Evolutionary conservation across 768 basidiomycete species (phyloP), one percentile per base, ranked within the genome.

Genomic region (Lentinula guzmanii): DNA sequence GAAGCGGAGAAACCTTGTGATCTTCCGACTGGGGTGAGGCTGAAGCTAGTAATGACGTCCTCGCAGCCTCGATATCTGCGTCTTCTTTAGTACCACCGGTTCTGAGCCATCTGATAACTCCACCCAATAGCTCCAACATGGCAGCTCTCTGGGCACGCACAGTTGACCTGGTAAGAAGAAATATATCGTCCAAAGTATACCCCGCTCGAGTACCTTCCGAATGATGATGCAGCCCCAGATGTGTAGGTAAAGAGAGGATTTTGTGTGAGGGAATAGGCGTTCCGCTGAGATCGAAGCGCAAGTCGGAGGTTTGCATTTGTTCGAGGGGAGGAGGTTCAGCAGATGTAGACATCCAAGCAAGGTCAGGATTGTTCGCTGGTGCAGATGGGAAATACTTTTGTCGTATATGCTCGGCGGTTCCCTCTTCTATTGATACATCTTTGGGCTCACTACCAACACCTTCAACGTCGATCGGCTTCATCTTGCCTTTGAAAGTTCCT

Each of bases 141-240:
- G 84, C 84, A 4, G 89, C 85, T 37, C 94, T 80, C 69, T 98
- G 95, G 5, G 90, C 87, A 11, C 87, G 85, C 0, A 95, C 89
- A 2, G 87, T 93, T 0, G 92, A 94, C 42, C 91, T 77, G 3
- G 86, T 84, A 8, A 95, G 79, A 43, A 90, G 74, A 50, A 95
- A 87, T 3, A 96, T 78, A 62, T 96, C 95, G 48, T 92, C 87
- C 1, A 96, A 75, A 0, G 92, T 95, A 72, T 97, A 97, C 0
- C 94, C 95, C 0, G 95, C 95, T 61, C 81, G 84, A 35, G 77
- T 74, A 1, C 87, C 82, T 60, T 91, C 86, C 0, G 93, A 88
- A 69, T 96, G 95, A 69, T 97, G 95, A 72, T 98, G 94, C 3
- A 96, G 77, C 4, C 95, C 95, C 5, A 93, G 80, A 73, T 94